Percentiles rank a stretch among this genome's conserved stretches.
Evolutionary conservation across 2,329 filamentous ascomycete genomes (phyloP).

Genomic region (Verticillium dahliae): DNA sequence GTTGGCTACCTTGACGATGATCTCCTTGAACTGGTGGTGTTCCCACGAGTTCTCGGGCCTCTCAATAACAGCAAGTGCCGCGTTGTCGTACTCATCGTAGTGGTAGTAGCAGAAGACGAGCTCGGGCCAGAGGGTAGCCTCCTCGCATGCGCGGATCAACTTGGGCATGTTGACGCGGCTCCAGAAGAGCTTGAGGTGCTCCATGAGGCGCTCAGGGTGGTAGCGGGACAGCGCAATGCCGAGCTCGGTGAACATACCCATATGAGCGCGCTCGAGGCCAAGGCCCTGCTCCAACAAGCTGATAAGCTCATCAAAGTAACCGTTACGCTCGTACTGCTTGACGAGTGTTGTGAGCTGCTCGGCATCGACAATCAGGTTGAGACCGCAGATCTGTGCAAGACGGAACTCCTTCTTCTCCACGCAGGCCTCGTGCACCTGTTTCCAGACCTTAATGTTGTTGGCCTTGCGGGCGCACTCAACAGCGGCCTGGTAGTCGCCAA

Average conservation of each 20-base stretch:
- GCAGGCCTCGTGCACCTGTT: conserved; percentile 94
- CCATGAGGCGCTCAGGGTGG: conserved; percentile 93
- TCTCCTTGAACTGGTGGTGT: conserved; percentile 99
- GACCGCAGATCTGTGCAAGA: conserved; percentile 95
- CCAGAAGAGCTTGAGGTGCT: conserved; percentile 99
- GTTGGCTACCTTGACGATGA: conserved; percentile 94
- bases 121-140: conserved; percentile 94
- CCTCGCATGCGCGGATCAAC: conserved; percentile 88
- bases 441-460: conserved; percentile 99
- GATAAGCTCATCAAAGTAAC: conserved; percentile 98
- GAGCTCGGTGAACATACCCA: conserved; percentile 94
- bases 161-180: conserved; percentile 95
- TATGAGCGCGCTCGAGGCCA: conserved; percentile 84
- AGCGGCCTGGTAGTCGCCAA: conserved; percentile 93
- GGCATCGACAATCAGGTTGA: conserved; percentile 95
- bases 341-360: conserved; percentile 91
- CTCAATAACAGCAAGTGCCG: conserved; percentile 95
- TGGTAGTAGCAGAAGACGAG: conserved; percentile 97
- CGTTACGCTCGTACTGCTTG: conserved; percentile 92
- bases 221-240: conserved; percentile 92
- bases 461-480: conserved; percentile 97
- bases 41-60: conserved; percentile 97
- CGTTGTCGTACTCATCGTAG: conserved; percentile 98
- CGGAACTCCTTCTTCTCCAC: conserved; percentile 98
- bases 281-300: conserved; percentile 89